Evolutionary conservation across 2,329 filamentous ascomycete genomes (phyloP), one percentile per base, ranked within the genome.

Genomic region (Harringtonia aguacate): DNA sequence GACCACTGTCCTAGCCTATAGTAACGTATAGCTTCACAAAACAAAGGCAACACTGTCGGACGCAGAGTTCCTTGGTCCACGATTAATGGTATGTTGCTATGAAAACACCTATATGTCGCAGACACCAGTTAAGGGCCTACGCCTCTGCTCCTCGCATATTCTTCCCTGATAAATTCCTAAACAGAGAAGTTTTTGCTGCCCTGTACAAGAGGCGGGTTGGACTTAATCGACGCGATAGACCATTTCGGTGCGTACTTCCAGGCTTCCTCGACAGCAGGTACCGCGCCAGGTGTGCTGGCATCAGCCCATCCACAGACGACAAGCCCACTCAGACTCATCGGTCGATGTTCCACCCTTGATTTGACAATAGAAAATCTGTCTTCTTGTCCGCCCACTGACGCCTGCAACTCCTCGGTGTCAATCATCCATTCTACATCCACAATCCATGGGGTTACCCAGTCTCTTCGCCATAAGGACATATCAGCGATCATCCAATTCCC

Each of bases 281-380:
- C 88, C 1, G 72, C 70, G 4, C 77, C 81, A 3, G 64, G 61
- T 30, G 67, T 65, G 56, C 95, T 95, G 36, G 77, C 80, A 64
- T 98, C 92, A 55, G 83, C 87, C 88, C 89, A 97, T 28, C 85
- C 68, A 62, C 92, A 97, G 15, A 81, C 72, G 1, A 89, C 78
- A 29, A 67, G 72, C 1, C 88, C 85, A 50, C 70, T 72, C 29
- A 87, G 58, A 1, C 40, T 8, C 15, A 22, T n/a, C 9, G 10
- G 10, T 8, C 7, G 24, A 8, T 15, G 12, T 21, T 5, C 7
- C 7, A 27, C 7, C 24, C 10, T 27, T 27, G 7, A 10, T 27
- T 27, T 6, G 24, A 27, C n/a, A n/a, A n/a, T n/a, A n/a, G n/a
- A n/a, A n/a, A n/a, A n/a, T 7, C 24, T 27, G 6, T 10, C 24